Evolutionary conservation across 1,139 yeast species (phyloP).

Genomic region (Kodamaea sp.): DNA sequence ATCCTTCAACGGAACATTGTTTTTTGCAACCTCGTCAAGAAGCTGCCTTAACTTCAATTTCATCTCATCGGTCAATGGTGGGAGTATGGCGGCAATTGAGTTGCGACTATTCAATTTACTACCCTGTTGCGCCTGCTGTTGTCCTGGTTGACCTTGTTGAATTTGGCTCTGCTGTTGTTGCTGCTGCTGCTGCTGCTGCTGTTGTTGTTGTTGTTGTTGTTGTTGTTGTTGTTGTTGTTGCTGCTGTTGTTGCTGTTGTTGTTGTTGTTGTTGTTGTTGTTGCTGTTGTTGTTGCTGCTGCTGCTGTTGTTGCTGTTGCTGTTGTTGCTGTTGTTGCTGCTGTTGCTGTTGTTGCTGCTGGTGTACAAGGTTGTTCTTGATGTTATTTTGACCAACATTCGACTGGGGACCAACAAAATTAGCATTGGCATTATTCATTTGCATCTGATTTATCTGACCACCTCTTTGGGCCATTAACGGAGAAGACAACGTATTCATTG

Average conservation of each 20-base stretch:
- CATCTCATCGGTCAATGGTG: constrained; percentile 47
- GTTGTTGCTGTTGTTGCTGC: constrained; percentile 2
- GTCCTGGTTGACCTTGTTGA: constrained; percentile 1
- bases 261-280: constrained; percentile 1
- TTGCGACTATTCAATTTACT: constrained; percentile 8
- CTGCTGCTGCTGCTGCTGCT: constrained; percentile 1
- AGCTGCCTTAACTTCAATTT: constrained; percentile 56
- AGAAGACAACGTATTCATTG: constrained; percentile 20
- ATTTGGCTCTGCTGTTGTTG: constrained; percentile 1
- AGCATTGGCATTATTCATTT: constrained; percentile 12
- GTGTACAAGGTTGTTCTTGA: constrained; percentile 1
- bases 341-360: constrained; percentile 1
- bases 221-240: background rate
- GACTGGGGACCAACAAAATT: constrained; percentile 3
- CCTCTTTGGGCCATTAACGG: constrained; percentile 26
- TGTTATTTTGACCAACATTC: background rate
- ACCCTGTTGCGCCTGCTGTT: constrained; percentile 1
- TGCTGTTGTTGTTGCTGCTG: constrained; percentile 2
- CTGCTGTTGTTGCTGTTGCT: background rate
- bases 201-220: constrained; percentile 1
- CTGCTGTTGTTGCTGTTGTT: constrained; percentile 2
- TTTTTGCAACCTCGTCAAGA: constrained; percentile 66
- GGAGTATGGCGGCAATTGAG: constrained; percentile 26
- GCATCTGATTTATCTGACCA: constrained; percentile 10
- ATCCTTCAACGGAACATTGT: constrained; percentile 67